phyloP scores from a whole-genome alignment of 2,329 filamentous ascomycete genomes.

The Sarocladium oryzae region DNA sequence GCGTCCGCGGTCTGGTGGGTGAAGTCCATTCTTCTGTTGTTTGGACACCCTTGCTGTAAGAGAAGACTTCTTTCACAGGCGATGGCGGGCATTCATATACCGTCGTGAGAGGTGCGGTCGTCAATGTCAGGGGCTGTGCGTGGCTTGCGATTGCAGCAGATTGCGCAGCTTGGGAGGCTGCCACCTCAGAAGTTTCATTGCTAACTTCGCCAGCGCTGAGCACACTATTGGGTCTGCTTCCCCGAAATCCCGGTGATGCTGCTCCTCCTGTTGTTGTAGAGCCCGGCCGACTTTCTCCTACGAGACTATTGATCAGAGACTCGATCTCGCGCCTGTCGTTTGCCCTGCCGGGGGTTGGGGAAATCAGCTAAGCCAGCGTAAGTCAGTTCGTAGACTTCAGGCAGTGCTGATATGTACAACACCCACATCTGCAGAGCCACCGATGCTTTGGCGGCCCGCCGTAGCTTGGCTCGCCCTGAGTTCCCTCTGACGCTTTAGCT shows the following conservation, averaged over 20 bases:
- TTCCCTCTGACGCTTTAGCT: constrained; percentile 89
- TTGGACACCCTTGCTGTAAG: constrained; percentile 96
- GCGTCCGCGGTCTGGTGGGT: constrained; percentile 39
- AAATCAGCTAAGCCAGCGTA: constrained; percentile 38
- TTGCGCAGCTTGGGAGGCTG: constrained; percentile 3
- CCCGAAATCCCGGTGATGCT: constrained; percentile 57
- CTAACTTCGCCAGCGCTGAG: constrained; percentile 76
- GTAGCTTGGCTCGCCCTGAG: constrained; percentile 71
- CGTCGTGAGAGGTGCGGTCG: constrained; percentile 65
- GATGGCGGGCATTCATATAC: constrained; percentile 76
- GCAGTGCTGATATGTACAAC: constrained; percentile 13
- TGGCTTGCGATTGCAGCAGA: constrained; percentile 39
- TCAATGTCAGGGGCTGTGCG: constrained; percentile 58
- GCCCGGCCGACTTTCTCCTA: constrained; percentile 68
- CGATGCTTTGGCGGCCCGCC: constrained; percentile 61
- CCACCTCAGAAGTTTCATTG: constrained; percentile 58
- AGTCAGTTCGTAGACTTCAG: constrained; percentile 5
- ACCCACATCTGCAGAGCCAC: constrained; percentile 65
- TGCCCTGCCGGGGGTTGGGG: constrained; percentile 63
- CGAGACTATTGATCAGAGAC: constrained; percentile 73
- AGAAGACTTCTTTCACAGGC: constrained; percentile 76
- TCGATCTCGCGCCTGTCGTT: constrained; percentile 74
- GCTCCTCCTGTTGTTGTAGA: constrained; percentile 59
- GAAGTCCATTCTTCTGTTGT: constrained; percentile 70
- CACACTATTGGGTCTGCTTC: constrained; percentile 80